Evolutionary conservation across 768 basidiomycete species (phyloP).

Genomic region (Arthromyces matolae): DNA sequence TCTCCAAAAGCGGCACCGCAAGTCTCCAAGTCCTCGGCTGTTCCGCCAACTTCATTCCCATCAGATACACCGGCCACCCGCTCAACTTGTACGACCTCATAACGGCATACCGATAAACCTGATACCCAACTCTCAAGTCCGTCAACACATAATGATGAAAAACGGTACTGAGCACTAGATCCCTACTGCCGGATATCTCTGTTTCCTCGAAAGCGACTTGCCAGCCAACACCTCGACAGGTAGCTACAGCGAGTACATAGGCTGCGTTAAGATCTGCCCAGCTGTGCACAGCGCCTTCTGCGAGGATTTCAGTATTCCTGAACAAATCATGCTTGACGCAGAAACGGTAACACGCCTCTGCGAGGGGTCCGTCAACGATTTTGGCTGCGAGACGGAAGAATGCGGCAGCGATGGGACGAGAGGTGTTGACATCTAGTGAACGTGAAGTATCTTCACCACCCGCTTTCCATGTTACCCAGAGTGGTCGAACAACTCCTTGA

Average conservation of each 20-base stretch:
- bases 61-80: constrained; percentile 16
- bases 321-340: constrained; percentile 28
- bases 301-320: constrained; percentile 15
- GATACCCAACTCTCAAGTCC: constrained; percentile 28
- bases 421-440: constrained; percentile 20
- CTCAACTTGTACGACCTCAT: constrained; percentile 21
- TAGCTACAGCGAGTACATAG: constrained; percentile 28
- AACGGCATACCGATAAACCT: constrained; percentile 31
- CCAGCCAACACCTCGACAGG: constrained; percentile 26
- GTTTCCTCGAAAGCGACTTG: constrained; percentile 25
- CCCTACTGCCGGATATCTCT: constrained; percentile 22
- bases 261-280: constrained; percentile 30
- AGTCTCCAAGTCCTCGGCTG: constrained; percentile 24
- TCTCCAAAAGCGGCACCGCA: constrained; percentile 32
- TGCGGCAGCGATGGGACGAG: constrained; percentile 36
- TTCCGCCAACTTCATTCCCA: constrained; percentile 33
- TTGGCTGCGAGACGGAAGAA: constrained; percentile 44
- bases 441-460: constrained; percentile 7
- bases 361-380: constrained; percentile 34
- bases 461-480: constrained; percentile 43
- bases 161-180: constrained; percentile 24
- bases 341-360: constrained; percentile 33
- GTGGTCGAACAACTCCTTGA: constrained; percentile 25
- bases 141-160: constrained; percentile 20
- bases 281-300: neutral